Base-by-base conservation (phyloP, 2,329 filamentous ascomycete genomes). In the Sordariomycetes sp. region DNA sequence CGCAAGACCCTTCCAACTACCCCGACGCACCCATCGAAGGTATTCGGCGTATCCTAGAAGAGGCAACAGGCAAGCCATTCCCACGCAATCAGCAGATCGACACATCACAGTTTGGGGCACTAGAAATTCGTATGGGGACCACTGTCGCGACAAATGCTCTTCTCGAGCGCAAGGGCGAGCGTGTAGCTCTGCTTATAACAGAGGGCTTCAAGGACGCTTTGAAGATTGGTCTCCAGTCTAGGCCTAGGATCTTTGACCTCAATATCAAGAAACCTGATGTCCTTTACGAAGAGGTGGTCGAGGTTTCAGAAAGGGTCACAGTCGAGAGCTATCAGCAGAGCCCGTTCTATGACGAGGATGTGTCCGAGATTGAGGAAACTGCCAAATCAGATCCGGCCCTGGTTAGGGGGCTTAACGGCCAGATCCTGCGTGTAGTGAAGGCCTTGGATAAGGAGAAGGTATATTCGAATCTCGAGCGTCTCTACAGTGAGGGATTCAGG, bases 91-190 rank as follows among this genome's bases (percentile, higher is more conserved):
- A 66, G 1, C 57, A 67, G 10, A 55, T 74, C 12, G 67, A 72
- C 10, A 65, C 70, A 2, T 66, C 64, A 0, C 63, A 67, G 12
- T 66, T 74, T 39, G 83, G 87, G 65, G 22, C 15, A 8, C 24
- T 54, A 7, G 85, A 81, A 57, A 89, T 89, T 63, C 81, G 86
- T 24, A 89, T 89, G 86, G 86, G 87, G 17, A 90, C 86, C 0
- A 90, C 86, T 0, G 86, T 90, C 2, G 86, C 86, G 1, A 90
- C 86, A 0, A 90, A 90, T 66, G 86, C 86, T 1, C 70, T 90
- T n/a, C 71, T 90, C 1, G 86, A 90, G 65, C 72, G 86, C 45
- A 57, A 57, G 10, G 87, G 87, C 22, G 85, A 88, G 62, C 78
- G 78, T 45, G 84, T 86, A 61, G 86, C 85, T 0, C 76, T 90